A percentile compares a stretch with the other conserved stretches of the same genome.
Evolutionary conservation across 192 early-diverging fungal genomes (phyloP).

Genomic region (Entophlyctis luteolus): DNA sequence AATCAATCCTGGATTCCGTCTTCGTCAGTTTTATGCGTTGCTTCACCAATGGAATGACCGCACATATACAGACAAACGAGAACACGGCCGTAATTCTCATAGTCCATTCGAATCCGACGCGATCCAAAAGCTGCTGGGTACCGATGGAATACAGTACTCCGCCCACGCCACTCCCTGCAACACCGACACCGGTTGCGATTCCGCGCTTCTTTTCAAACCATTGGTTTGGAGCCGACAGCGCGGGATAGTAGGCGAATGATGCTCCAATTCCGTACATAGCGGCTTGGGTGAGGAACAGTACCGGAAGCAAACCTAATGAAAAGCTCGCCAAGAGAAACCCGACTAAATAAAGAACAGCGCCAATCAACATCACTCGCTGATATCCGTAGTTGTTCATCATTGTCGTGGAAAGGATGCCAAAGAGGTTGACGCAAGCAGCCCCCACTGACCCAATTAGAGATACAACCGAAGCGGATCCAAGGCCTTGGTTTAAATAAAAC

Average conservation of each 20-base stretch:
- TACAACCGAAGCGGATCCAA: background rate
- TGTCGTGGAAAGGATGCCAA: background rate
- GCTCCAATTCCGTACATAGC: constrained; percentile 69
- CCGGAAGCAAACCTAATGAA: constrained; percentile 33
- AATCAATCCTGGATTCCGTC: background rate
- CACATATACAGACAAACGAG: constrained; percentile 35
- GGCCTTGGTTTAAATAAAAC: background rate
- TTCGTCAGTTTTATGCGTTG: background rate
- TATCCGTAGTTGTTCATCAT: constrained; percentile 46
- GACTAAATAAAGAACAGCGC: constrained; percentile 38
- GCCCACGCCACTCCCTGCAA: constrained; percentile 71
- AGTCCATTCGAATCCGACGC: constrained; percentile 57
- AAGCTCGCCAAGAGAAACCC: constrained; percentile 14
- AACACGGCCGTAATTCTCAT: constrained; percentile 65
- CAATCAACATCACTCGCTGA: constrained; percentile 40
- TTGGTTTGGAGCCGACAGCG: constrained; percentile 58
- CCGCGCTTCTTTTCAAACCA: constrained; percentile 66
- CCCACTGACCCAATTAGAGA: background rate
- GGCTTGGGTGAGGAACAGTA: constrained; percentile 68
- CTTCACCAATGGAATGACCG: constrained; percentile 28
- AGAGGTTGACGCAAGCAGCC: background rate
- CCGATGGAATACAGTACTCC: constrained; percentile 62
- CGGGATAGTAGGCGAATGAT: constrained; percentile 60
- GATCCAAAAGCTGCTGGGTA: constrained; percentile 54
- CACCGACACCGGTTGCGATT: constrained; percentile 66